A percentile compares a stretch with the other conserved stretches of the same genome.
Conservation (phyloP, 495 filamentous ascomycete genomes). For the Penicillium ucsense region DNA sequence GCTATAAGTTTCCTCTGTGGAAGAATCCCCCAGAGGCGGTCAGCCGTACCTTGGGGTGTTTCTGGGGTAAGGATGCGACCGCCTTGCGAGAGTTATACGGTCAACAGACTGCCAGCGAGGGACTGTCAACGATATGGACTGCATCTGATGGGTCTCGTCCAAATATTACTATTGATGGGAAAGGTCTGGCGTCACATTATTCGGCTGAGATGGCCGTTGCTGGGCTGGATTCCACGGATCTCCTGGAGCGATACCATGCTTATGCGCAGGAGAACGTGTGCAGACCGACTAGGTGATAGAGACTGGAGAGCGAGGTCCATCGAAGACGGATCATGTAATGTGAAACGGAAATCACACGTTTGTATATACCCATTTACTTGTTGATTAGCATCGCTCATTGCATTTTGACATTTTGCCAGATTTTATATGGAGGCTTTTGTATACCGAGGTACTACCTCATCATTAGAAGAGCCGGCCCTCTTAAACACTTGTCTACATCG, state of each 20-base stretch:
- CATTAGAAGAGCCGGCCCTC: too few species aligned
- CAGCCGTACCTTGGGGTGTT: slow-evolving; percentile 38
- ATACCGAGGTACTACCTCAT: too few species aligned
- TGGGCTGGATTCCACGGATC: slow-evolving; percentile 40
- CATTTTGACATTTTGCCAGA: too few species aligned
- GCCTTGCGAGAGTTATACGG: slow-evolving; percentile 9
- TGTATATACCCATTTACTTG: too few species aligned
- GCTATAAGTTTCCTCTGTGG: slow-evolving; percentile 45
- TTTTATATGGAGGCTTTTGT: too few species aligned
- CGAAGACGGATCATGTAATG: too few species aligned
- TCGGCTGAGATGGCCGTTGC: slow-evolving; percentile 23
- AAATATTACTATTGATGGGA: slow-evolving; percentile 41
- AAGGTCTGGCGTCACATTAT: slow-evolving; percentile 42
- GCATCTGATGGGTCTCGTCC: slow-evolving; percentile 1
- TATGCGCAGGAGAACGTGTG: slow-evolving; percentile 44
- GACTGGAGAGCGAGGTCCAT: background rate
- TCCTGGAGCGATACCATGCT: slow-evolving; percentile 40
- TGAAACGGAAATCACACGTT: too few species aligned
- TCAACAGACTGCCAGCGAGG: background rate
- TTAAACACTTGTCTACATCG: too few species aligned
- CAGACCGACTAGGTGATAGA: slow-evolving; percentile 6
- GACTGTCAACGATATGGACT: background rate
- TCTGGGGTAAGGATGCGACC: slow-evolving; percentile 33
- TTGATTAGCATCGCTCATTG: too few species aligned
- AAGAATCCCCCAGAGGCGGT: slow-evolving; percentile 33